Percentiles rank a stretch among this genome's conserved stretches.
phyloP scores from a whole-genome alignment of 768 basidiomycete species.

The Lentinula sp. region DNA sequence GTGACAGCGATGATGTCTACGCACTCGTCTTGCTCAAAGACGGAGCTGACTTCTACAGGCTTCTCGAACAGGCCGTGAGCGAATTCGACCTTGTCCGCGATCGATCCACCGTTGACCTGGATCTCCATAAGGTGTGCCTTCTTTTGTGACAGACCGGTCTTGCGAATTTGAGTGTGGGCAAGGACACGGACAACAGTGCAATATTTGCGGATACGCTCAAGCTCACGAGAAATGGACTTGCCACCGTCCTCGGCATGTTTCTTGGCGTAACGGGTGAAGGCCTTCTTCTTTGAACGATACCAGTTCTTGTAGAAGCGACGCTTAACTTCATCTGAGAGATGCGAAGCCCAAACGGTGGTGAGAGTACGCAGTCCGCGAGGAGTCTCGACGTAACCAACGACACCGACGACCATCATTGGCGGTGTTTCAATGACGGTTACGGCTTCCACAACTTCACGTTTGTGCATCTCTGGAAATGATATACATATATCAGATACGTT shows the following conservation, averaged over 20 bases:
- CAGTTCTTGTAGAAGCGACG: slow-evolving; percentile 99
- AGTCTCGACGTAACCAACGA: slow-evolving; percentile 99
- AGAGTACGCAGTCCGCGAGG: slow-evolving; percentile 98
- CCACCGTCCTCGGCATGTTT: slow-evolving; percentile 95
- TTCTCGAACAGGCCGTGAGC: slow-evolving; percentile 95
- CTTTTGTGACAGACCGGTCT: slow-evolving; percentile 97
- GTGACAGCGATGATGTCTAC: slow-evolving; percentile 98
- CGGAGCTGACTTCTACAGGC: slow-evolving; percentile 72
- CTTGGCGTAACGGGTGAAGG: slow-evolving; percentile 99
- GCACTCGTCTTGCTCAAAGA: slow-evolving; percentile 97
- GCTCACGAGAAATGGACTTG: slow-evolving; percentile 88
- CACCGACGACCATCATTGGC: slow-evolving; percentile 93
- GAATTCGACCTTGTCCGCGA: slow-evolving; percentile 97
- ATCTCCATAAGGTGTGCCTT: slow-evolving; percentile 99
- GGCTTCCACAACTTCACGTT: slow-evolving; percentile 98
- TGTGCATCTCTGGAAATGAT: slow-evolving; percentile 88
- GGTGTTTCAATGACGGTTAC: slow-evolving; percentile 96
- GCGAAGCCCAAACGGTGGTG: slow-evolving; percentile 98
- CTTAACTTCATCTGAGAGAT: slow-evolving; percentile 96
- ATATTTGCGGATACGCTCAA: slow-evolving; percentile 99
- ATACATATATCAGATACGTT: neutral
- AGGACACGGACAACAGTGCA: slow-evolving; percentile 99
- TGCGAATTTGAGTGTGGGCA: slow-evolving; percentile 97
- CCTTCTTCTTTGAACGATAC: slow-evolving; percentile 99
- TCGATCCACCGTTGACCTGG: slow-evolving; percentile 94